Conservation (phyloP, 164 flowering plant species). For the Brasenia schreberi region DNA sequence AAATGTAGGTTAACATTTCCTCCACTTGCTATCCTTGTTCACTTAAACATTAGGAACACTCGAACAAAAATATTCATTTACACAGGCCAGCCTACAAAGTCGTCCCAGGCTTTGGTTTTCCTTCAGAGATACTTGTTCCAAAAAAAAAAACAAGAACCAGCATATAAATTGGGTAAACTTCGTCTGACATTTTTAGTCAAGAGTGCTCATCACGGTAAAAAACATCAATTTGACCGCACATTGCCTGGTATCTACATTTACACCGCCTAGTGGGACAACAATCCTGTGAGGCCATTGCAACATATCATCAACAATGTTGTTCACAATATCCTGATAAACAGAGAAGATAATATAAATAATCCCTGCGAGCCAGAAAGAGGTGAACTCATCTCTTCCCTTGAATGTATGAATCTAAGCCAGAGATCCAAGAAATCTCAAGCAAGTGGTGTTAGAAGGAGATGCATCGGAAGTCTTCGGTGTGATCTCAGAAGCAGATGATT, state of each 20-base stretch:
- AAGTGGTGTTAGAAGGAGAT: no score
- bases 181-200: not conserved
- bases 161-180: not conserved
- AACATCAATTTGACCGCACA: not conserved
- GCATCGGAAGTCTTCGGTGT: no score
- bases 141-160: not conserved
- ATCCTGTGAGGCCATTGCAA: slow-evolving; percentile 99
- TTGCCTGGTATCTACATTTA: slow-evolving; percentile 78
- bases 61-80: no score
- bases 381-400: no score
- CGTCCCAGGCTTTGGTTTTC: not conserved
- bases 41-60: no score
- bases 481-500: no score
- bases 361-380: no score
- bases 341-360: not conserved
- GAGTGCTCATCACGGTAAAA: not conserved
- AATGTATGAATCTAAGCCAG: no score
- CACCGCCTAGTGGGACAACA: slow-evolving; percentile 92
- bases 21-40: no score
- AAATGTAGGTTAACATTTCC: no score
- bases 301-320: slow-evolving; percentile 82
- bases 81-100: not conserved
- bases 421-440: no score
- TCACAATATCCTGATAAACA: slow-evolving; percentile 63
- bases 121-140: not conserved